These are phyloP conservation scores for Jamesozyma gamospora DNA, from an alignment of 805 yeast genomes.

Conservation along the genomic window DNA sequence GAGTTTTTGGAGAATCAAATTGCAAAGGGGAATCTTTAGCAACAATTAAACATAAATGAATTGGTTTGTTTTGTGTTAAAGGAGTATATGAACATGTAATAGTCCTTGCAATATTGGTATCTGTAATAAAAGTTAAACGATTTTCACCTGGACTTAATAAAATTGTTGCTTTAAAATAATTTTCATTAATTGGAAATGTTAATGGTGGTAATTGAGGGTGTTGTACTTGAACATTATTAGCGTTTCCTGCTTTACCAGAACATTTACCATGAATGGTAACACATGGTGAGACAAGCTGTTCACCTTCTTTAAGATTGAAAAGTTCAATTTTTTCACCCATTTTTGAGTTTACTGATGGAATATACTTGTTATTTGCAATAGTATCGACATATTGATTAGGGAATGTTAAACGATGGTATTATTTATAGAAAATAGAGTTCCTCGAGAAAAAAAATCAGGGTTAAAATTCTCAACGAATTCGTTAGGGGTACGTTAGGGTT, in stretches of 20 bases:
- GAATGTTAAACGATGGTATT: no score
- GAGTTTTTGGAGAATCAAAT: constrained; percentile 56
- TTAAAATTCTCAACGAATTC: no score
- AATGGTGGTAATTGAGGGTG: constrained; percentile 48
- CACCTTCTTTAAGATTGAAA: constrained; percentile 28
- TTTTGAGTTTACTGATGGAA: background rate
- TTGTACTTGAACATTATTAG: constrained; percentile 36
- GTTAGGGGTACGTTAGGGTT: no score
- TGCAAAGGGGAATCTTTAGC: constrained; percentile 64
- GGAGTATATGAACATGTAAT: constrained; percentile 44
- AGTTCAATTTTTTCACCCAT: constrained; percentile 18
- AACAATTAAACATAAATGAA: constrained; percentile 69
- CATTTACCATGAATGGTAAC: constrained; percentile 41
- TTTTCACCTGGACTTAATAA: constrained; percentile 67
- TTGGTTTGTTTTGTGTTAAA: constrained; percentile 53
- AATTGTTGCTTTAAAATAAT: constrained; percentile 65
- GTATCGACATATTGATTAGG: no score
- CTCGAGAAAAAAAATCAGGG: no score
- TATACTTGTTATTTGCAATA: no score
- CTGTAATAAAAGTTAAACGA: constrained; percentile 39
- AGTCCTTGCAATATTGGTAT: constrained; percentile 29
- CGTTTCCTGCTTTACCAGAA: constrained; percentile 11
- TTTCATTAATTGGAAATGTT: constrained; percentile 56
- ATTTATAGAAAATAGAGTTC: no score
- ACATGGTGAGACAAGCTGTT: constrained; percentile 39